Percentiles rank a stretch among this genome's conserved stretches.
phyloP scores from a whole-genome alignment of 73 alveolate species.

The Blepharisma stoltei region DNA sequence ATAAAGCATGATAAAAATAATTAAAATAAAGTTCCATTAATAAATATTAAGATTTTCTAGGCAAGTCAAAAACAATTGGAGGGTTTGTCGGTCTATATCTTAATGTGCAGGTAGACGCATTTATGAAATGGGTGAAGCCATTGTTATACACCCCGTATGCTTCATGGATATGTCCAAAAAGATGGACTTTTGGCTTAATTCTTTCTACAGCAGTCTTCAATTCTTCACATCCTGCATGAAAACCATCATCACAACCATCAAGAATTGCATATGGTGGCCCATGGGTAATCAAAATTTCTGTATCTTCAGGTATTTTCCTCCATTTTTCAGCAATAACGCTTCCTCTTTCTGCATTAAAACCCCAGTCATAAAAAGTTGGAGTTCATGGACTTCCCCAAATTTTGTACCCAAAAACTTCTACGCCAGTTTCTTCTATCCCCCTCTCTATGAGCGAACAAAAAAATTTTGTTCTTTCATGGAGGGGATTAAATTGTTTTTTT shows the following conservation, averaged over 20 bases:
- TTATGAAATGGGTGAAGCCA: conserved; percentile 19
- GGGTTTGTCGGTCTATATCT: background rate
- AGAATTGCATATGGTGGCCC: conserved; percentile 41
- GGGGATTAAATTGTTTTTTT: no score
- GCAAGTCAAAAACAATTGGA: background rate
- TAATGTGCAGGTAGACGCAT: conserved; percentile 26
- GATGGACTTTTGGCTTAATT: conserved; percentile 31
- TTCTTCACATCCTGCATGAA: conserved; percentile 31
- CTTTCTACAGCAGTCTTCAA: conserved; percentile 14
- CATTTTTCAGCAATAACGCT: conserved; percentile 27
- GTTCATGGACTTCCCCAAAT: conserved; percentile 39
- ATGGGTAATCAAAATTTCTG: conserved; percentile 43
- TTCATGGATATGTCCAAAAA: conserved; percentile 42
- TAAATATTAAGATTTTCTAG: background rate
- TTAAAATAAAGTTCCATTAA: background rate
- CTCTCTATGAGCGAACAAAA: no score
- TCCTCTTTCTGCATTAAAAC: conserved; percentile 32
- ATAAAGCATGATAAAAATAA: no score
- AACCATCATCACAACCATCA: conserved; percentile 21
- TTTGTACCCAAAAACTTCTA: conserved; percentile 25
- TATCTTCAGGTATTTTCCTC: conserved; percentile 37
- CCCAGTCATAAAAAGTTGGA: conserved; percentile 39
- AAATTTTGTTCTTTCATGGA: no score
- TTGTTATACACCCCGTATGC: conserved; percentile 24
- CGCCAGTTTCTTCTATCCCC: conserved; percentile 28